Evolutionary conservation across 2,329 filamentous ascomycete species (phyloP).

Genomic region (Emergomyces pasteurianus): DNA sequence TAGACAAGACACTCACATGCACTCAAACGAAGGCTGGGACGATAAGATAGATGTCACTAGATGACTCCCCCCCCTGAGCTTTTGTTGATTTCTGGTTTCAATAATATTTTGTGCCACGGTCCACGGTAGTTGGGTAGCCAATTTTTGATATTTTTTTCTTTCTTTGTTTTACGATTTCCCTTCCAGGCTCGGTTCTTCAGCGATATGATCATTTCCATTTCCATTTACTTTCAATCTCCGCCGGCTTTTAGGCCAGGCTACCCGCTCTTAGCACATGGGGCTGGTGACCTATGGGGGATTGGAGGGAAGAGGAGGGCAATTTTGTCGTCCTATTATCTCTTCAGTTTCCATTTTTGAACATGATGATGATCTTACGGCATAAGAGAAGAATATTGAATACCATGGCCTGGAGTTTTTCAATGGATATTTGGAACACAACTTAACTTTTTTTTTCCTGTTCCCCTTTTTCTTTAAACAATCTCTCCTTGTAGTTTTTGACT

Average conservation of each 20-base stretch:
- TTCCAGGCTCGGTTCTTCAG: neutral
- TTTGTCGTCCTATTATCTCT: neutral
- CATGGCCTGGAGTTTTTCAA: neutral
- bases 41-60: neutral
- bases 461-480: neutral
- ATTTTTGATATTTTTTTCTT: neutral
- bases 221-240: neutral
- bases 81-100: neutral
- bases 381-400: neutral
- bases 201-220: neutral
- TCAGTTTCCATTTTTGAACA: neutral
- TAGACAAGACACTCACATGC: slow-evolving; percentile 10
- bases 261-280: neutral
- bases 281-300: neutral
- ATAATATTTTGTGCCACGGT: neutral
- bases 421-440: neutral
- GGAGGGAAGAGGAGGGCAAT: no score
- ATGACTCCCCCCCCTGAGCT: neutral
- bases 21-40: neutral
- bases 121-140: neutral
- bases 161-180: neutral
- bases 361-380: neutral
- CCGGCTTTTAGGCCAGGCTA: neutral
- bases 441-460: neutral
- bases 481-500: neutral